Evolutionary conservation across 176 grass and related monocot species (phyloP), one percentile per base, ranked within the genome.

Genomic region (Tillandsia fasciculata): DNA sequence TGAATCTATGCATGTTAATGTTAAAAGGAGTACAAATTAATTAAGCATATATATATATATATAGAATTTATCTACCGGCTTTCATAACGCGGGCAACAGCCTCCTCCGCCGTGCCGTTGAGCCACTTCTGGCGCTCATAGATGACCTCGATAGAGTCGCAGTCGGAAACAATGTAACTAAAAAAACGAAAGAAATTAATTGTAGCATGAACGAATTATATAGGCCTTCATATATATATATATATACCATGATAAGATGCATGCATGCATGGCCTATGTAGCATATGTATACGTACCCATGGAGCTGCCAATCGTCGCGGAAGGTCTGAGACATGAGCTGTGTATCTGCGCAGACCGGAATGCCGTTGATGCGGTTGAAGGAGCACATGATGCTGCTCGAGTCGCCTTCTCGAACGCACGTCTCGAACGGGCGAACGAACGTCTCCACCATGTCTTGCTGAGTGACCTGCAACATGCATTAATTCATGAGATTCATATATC

Each of bases 381-480:
- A 85, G 56, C 86, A 90, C 91, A 95, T 90, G 52, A 95, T 49
- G 63, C 91, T 80, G 53, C 53, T 89, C 11, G 87, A 86, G 63
- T 54, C 58, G 2, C 76, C 91, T 0, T 90, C 91, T 10, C 63
- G 64, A 3, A 90, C 79, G 28, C 91, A 95, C 81, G 83, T 90
- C 71, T 50, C 74, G 83, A 95, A 90, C 24, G 86, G 86, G 49
- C 83, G 83, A 57, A 87, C 71, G 78, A 72, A 95, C 6, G 91
- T 95, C 73, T 95, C 91, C 48, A 71, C 90, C 67, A 95, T 66
- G 33, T 95, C 91, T 70, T 95, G 91, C 0, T 73, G 10, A 0
- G 83, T 77, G 9, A 90, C 88, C 56, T 73, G 0, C 2, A 75
- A 26, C 28, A 26, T 12, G 29, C 29, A 33, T 33, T 33, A 33